These are phyloP conservation scores for Uronychia binucleata DNA, from an alignment of 73 alveolate genomes.

Conservation along the genomic window DNA sequence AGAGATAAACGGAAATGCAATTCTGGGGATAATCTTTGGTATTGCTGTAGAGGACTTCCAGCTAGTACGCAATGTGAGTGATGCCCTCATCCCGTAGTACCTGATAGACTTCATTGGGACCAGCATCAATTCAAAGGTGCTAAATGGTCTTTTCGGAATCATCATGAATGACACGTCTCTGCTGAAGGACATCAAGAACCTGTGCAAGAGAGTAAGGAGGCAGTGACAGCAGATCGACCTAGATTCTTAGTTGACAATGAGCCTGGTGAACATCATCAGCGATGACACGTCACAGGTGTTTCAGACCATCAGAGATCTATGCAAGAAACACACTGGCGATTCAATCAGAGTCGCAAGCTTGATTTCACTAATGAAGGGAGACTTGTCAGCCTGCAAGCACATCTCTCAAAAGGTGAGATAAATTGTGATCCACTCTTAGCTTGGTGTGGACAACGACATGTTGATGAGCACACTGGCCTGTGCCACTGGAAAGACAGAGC, in stretches of 20 bases:
- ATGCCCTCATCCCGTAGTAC: neutral
- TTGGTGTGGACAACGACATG: neutral
- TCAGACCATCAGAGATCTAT: neutral
- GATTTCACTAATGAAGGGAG: neutral
- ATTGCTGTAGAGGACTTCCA: neutral
- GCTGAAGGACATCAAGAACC: constrained; percentile 14
- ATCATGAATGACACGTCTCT: constrained; percentile 13
- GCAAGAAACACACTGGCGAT: neutral
- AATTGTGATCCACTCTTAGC: neutral
- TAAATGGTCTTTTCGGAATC: constrained; percentile 22
- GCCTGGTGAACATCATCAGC: neutral
- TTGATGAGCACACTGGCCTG: neutral
- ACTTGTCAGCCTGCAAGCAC: neutral
- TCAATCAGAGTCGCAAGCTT: neutral
- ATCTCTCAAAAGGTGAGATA: neutral
- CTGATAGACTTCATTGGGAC: neutral
- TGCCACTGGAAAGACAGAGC: neutral
- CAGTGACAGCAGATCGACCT: neutral
- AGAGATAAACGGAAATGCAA: constrained; percentile 8
- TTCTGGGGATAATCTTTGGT: constrained; percentile 27
- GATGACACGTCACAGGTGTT: neutral
- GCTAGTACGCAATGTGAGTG: neutral
- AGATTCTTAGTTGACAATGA: neutral
- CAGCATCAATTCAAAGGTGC: neutral
- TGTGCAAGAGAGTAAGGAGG: constrained; percentile 15